Base-by-base conservation (phyloP, 2,329 filamentous ascomycete genomes). In the Cytospora paraplurivora region DNA sequence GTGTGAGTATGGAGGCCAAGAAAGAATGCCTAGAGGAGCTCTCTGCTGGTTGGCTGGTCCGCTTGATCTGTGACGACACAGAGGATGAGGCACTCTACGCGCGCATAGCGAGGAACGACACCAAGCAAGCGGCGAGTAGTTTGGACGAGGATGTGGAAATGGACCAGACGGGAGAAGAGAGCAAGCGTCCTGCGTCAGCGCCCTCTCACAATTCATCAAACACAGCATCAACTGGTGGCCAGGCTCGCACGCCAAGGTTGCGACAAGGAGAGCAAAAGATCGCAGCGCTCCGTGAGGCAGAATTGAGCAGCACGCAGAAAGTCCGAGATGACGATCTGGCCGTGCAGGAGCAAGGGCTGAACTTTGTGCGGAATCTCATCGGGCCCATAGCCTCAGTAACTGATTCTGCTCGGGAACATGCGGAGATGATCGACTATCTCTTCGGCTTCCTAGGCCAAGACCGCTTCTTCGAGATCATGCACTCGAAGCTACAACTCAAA, bases 331-430 rank as follows among this genome's bases (percentile, higher is more conserved):
- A 97, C 68, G 91, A 96, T 68, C 81, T 93, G 44, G 88, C 88
- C 2, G 90, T 97, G 34, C 94, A 98, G 76, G 92, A 97, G 73
- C 93, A 98, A 76, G 91, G 89, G 0, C 84, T 98, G 19, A 90
- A 96, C 70, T 89, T 98, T 69, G 86, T 99, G 67, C 86, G 94
- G 61, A 99, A 99, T 75, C 81, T 98, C 37, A 91, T 97, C 68
- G 90, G 89, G n/a, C 65, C 59, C 63, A 86, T 88, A 56, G 69
- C 85, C 75, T 68, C 82, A 77, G 68, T 80, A 74, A 66, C 86
- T 79, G 76, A 84, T 17, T 76, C 76, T 15, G 74, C 78, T 7
- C 74, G 75, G 58, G 83, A 84, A 64, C 85, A 83, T 34, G 80
- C 83, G 3, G 84, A 87, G 61, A 94, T 97, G 86, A 92, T 97